These are phyloP conservation scores for Zygosaccharomyces kombuchaensis DNA, from an alignment of 805 yeast genomes.

Conservation along the genomic window DNA sequence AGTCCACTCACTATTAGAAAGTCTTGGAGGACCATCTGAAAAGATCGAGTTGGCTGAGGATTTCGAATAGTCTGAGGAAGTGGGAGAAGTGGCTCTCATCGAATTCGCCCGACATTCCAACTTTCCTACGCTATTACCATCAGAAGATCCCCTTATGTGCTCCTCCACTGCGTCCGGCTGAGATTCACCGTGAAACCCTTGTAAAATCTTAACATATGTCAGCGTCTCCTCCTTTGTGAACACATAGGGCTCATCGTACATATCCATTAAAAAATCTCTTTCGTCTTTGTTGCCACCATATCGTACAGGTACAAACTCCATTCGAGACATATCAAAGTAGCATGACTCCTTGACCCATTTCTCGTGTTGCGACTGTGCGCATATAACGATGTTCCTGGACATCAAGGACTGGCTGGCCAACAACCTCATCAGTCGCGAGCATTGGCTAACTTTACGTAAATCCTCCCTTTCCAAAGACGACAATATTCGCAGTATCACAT, in stretches of 20 bases:
- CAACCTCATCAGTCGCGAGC: slow-evolving; percentile 24
- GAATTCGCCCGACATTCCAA: not conserved
- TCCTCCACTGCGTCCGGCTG: not conserved
- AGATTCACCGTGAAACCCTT: slow-evolving; percentile 15
- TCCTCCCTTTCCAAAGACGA: slow-evolving; percentile 24
- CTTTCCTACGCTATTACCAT: not conserved
- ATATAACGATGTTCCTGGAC: slow-evolving; percentile 15
- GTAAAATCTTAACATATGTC: slow-evolving; percentile 19
- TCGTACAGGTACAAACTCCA: slow-evolving; percentile 3
- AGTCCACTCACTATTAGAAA: slow-evolving; percentile 20
- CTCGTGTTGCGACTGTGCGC: slow-evolving; percentile 10
- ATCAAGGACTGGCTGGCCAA: slow-evolving; percentile 25
- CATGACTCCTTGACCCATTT: slow-evolving; percentile 22
- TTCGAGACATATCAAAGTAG: slow-evolving; percentile 16
- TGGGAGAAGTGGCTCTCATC: slow-evolving; percentile 13
- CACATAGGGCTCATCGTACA: not conserved
- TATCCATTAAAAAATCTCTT: not conserved
- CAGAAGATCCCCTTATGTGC: not conserved
- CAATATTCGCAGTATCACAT: slow-evolving; percentile 24
- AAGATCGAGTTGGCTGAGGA: slow-evolving; percentile 26
- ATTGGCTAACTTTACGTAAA: slow-evolving; percentile 17
- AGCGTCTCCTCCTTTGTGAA: slow-evolving; percentile 8
- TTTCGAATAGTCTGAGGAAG: slow-evolving; percentile 23
- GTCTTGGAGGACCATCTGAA: slow-evolving; percentile 25
- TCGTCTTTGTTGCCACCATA: not conserved